These are phyloP conservation scores for Penicillium janthinellum DNA, from an alignment of 2,329 filamentous ascomycete species.

Conservation along the genomic window DNA sequence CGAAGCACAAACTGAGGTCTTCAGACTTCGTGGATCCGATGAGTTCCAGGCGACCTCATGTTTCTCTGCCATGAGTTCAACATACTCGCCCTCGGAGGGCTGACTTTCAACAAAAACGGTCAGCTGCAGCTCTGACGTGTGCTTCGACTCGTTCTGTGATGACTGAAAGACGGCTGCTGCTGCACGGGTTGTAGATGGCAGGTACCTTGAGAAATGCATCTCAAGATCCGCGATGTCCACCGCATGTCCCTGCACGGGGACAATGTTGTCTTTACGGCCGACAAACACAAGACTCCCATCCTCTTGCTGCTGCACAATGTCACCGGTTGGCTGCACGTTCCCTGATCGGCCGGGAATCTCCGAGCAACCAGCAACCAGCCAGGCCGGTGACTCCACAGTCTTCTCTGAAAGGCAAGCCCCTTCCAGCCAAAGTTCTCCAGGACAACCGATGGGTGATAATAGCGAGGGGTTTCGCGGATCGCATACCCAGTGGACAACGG, in stretches of 20 bases:
- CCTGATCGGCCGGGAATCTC: slow-evolving; percentile 32
- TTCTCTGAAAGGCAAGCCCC: slow-evolving; percentile 34
- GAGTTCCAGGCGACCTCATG: slow-evolving; percentile 26
- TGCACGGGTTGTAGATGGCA: slow-evolving; percentile 35
- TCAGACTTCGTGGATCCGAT: slow-evolving; percentile 13
- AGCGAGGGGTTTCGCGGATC: slow-evolving; percentile 34
- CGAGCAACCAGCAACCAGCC: slow-evolving; percentile 39
- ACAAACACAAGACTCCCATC: slow-evolving; percentile 35
- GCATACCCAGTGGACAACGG: slow-evolving; percentile 33
- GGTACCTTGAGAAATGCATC: slow-evolving; percentile 37
- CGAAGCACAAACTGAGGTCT: slow-evolving; percentile 20
- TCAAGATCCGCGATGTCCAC: slow-evolving; percentile 47
- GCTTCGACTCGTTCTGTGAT: slow-evolving; percentile 14
- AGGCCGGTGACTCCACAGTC: slow-evolving; percentile 27
- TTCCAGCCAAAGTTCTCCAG: slow-evolving; percentile 46
- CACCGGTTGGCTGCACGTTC: slow-evolving; percentile 34
- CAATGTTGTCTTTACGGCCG: slow-evolving; percentile 37
- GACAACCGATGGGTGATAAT: slow-evolving; percentile 47
- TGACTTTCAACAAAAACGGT: slow-evolving; percentile 40
- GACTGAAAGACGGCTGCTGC: slow-evolving; percentile 31
- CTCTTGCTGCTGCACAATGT: slow-evolving; percentile 34
- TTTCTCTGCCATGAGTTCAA: slow-evolving; percentile 31
- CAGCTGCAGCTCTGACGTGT: slow-evolving; percentile 23
- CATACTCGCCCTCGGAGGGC: slow-evolving; percentile 24
- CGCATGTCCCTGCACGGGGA: slow-evolving; percentile 41